phyloP scores from a whole-genome alignment of 164 flowering plant genomes.

The Stephania cephalantha region DNA sequence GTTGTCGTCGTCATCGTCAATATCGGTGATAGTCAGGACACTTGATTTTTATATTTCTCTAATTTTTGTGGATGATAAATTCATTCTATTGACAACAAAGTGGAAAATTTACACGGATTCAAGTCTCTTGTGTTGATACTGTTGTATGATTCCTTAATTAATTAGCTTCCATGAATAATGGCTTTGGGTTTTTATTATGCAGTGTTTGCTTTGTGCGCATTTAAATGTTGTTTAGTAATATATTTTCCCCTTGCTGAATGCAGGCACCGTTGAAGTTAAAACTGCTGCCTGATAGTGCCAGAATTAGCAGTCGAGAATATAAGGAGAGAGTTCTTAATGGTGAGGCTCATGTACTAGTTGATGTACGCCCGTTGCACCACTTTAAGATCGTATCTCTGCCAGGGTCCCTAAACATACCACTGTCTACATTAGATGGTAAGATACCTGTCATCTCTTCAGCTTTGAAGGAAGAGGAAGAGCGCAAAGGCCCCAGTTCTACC shows the following conservation, averaged over 20 bases:
- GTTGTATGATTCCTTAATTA: not conserved
- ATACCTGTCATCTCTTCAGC: conserved; percentile 45
- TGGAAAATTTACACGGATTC: not conserved
- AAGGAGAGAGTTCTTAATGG: conserved; percentile 39
- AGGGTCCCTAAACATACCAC: conserved; percentile 66
- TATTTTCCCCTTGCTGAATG: conserved; percentile 10
- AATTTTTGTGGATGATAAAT: not conserved
- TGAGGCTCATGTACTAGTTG: conserved; percentile 72
- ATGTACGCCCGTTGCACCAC: conserved; percentile 89
- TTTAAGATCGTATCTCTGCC: conserved; percentile 80
- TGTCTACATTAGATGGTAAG: conserved; percentile 51
- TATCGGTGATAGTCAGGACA: not conserved
- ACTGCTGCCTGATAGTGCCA: conserved; percentile 46
- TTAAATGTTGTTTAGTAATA: not conserved
- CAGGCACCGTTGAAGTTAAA: conserved; percentile 71
- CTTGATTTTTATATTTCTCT: not conserved
- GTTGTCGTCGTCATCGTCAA: too few species aligned
- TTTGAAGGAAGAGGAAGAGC: conserved; percentile 34
- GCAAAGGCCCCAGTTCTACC: conserved; percentile 15
- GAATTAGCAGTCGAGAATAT: conserved; percentile 79
- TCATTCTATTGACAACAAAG: not conserved
- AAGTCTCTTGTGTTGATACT: not conserved
- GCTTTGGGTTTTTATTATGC: not conserved
- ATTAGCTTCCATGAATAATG: not conserved
- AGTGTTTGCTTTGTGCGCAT: not conserved